Evolutionary conservation across 805 yeast species (phyloP).

Genomic region (Isabelozyma heimii): DNA sequence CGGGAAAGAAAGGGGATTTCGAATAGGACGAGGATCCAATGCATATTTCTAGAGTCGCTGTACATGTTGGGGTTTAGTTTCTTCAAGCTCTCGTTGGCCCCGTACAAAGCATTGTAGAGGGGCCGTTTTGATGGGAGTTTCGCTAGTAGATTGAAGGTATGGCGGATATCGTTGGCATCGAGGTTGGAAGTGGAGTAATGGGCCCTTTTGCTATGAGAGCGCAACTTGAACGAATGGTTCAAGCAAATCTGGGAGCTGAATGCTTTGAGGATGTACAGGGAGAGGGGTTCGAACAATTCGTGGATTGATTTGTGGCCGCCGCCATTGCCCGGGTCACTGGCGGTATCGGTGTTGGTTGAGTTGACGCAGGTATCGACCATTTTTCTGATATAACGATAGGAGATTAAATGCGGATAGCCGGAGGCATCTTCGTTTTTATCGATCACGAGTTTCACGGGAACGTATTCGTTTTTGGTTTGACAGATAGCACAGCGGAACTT

Average conservation of each 20-base stretch:
- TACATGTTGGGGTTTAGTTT: constrained; percentile 24
- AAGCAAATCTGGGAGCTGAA: constrained; percentile 49
- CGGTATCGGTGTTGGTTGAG: constrained; percentile 11
- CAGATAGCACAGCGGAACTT: constrained; percentile 64
- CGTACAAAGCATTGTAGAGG: constrained; percentile 49
- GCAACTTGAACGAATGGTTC: constrained; percentile 53
- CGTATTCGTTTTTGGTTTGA: constrained; percentile 40
- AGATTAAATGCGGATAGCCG: constrained; percentile 16
- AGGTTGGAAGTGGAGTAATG: constrained; percentile 49
- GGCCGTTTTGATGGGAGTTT: constrained; percentile 63
- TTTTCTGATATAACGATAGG: constrained; percentile 30
- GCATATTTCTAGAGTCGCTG: constrained; percentile 41
- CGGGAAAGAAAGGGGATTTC: constrained; percentile 64
- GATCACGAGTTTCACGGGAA: background rate
- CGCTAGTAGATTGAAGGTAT: constrained; percentile 45
- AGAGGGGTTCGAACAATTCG: constrained; percentile 48
- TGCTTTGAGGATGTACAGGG: constrained; percentile 40
- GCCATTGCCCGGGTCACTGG: constrained; percentile 10
- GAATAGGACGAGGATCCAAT: constrained; percentile 63
- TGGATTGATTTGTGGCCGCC: constrained; percentile 23
- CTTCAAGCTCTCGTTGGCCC: constrained; percentile 51
- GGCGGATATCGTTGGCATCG: constrained; percentile 44
- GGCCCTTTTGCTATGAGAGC: constrained; percentile 18
- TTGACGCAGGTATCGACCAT: constrained; percentile 28
- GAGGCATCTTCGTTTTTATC: background rate